Evolutionary conservation across 202 grass and related monocot genomes (phyloP).

Genomic region (Setaria viridis): DNA sequence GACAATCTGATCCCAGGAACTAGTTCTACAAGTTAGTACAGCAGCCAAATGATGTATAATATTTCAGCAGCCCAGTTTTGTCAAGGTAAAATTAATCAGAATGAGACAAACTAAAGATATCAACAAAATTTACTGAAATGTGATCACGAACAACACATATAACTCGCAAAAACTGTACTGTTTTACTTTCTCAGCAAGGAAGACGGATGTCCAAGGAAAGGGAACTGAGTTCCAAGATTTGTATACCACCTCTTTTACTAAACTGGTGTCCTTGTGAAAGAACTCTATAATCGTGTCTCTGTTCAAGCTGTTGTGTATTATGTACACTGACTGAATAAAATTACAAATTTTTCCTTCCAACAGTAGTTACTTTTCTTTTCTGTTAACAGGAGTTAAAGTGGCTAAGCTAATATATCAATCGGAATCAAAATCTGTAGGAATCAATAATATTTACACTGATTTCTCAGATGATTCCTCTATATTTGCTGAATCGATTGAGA

Average conservation of each 20-base stretch:
- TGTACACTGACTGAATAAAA: slow-evolving; percentile 26
- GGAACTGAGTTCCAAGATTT: not conserved
- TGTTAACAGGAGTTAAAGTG: not conserved
- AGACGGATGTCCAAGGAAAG: not conserved
- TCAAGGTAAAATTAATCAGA: not conserved
- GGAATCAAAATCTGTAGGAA: slow-evolving; percentile 37
- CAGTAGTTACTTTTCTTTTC: slow-evolving; percentile 35
- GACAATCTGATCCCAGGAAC: not conserved
- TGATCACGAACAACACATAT: not conserved
- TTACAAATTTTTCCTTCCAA: slow-evolving; percentile 15
- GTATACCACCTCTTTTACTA: not conserved
- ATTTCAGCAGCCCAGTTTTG: not conserved
- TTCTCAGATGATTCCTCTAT: slow-evolving; percentile 64
- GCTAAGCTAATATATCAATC: slow-evolving; percentile 26
- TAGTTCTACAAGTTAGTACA: not conserved
- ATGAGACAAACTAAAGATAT: not conserved
- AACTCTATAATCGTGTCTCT: slow-evolving; percentile 29
- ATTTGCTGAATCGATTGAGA: slow-evolving; percentile 37
- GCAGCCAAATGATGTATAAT: not conserved
- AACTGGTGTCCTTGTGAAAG: not conserved
- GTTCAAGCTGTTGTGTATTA: slow-evolving; percentile 24
- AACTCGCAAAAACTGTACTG: not conserved
- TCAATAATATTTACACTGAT: slow-evolving; percentile 45
- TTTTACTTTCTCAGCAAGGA: slow-evolving; percentile 6
- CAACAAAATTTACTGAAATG: not conserved